A percentile compares a stretch with the other conserved stretches of the same genome.
Evolutionary conservation across 805 yeast species (phyloP).

Genomic region (baker's yeast (Saccharomyces cerevisiae)): DNA sequence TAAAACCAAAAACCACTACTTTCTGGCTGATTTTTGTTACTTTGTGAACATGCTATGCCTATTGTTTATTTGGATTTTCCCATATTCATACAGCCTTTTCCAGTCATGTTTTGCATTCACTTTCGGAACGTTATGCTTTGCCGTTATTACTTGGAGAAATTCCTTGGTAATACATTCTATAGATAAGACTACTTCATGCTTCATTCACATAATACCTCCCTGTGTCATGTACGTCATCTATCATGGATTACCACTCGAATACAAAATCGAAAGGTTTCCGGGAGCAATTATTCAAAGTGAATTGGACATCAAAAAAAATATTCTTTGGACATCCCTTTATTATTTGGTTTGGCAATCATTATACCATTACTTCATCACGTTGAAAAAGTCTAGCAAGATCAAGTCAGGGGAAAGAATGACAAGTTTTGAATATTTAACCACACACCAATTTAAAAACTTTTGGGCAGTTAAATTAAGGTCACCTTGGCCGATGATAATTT

Average conservation of each 20-base stretch:
- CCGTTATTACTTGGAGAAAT: conserved; percentile 92
- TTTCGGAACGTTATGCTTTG: conserved; percentile 85
- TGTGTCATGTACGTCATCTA: conserved; percentile 77
- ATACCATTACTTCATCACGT: conserved; percentile 88
- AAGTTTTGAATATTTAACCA: conserved; percentile 76
- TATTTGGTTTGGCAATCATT: conserved; percentile 85
- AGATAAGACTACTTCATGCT: conserved; percentile 86
- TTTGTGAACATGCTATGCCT: conserved; percentile 70
- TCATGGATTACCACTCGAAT: conserved; percentile 57
- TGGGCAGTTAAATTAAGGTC: conserved; percentile 88
- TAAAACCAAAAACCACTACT: conserved; percentile 73
- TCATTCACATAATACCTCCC: conserved; percentile 88
- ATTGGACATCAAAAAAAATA: conserved; percentile 51
- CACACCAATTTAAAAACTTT: conserved; percentile 50
- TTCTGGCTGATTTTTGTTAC: conserved; percentile 87
- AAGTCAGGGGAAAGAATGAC: conserved; percentile 73
- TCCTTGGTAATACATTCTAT: conserved; percentile 85
- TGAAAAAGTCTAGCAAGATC: conserved; percentile 69
- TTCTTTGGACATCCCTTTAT: conserved; percentile 69
- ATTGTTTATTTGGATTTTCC: conserved; percentile 74
- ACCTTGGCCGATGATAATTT: conserved; percentile 79
- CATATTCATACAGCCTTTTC: conserved; percentile 63
- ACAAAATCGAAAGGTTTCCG: conserved; percentile 55
- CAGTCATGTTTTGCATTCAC: conserved; percentile 79
- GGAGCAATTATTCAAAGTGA: conserved; percentile 55